Conservation (phyloP, 257 asterid species). For the Plantago elongata region DNA sequence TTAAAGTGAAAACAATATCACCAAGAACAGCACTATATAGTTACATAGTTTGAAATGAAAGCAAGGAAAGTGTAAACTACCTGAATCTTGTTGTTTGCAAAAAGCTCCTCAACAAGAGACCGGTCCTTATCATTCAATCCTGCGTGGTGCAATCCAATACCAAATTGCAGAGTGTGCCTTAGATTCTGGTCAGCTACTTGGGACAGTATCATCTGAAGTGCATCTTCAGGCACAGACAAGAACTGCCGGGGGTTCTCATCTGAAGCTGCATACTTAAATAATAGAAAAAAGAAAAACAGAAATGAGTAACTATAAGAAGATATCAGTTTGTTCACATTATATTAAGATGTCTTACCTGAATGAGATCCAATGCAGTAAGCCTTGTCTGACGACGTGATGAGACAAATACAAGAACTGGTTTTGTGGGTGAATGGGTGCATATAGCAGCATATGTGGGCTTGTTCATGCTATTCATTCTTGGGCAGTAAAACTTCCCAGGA, state of each 20-base stretch:
- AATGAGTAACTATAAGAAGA: slow-evolving; percentile 17
- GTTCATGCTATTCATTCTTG: slow-evolving; percentile 99
- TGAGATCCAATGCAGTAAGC: slow-evolving; percentile 96
- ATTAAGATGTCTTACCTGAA: slow-evolving; percentile 58
- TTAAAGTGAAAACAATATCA: slow-evolving; percentile 13
- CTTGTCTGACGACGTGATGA: slow-evolving; percentile 99
- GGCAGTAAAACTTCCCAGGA: slow-evolving; percentile 97
- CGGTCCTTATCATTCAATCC: slow-evolving; percentile 95
- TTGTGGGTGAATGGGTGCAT: slow-evolving; percentile 93
- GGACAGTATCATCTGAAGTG: slow-evolving; percentile 92
- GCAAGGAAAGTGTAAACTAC: slow-evolving; percentile 33
- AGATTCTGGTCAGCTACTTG: slow-evolving; percentile 93
- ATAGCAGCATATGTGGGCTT: slow-evolving; percentile 98
- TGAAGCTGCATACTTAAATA: slow-evolving; percentile 81
- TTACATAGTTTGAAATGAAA: slow-evolving; percentile 18
- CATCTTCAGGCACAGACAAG: slow-evolving; percentile 83
- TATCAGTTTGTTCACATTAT: slow-evolving; percentile 7
- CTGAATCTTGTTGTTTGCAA: slow-evolving; percentile 95
- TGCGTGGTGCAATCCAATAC: slow-evolving; percentile 97
- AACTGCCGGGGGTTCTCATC: slow-evolving; percentile 92
- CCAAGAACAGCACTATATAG: slow-evolving; percentile 13
- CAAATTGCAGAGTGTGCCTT: slow-evolving; percentile 95
- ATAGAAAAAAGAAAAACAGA: slow-evolving; percentile 24
- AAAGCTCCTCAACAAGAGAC: slow-evolving; percentile 96
- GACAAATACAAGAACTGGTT: slow-evolving; percentile 95